Evolutionary conservation across 441 rosid genomes (phyloP).

Genomic region (Raphanus hybrid): DNA sequence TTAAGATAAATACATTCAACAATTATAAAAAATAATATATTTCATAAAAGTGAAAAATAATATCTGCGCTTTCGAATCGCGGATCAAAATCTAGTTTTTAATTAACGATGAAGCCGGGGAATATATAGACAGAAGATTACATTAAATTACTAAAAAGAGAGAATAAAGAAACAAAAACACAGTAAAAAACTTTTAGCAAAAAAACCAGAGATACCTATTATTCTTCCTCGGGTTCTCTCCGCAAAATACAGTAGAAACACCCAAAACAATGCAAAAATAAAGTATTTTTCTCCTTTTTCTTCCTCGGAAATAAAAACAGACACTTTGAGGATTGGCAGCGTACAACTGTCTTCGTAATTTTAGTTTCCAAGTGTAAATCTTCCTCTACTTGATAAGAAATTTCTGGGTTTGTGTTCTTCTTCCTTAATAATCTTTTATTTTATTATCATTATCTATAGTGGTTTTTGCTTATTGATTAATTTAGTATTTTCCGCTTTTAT

Average conservation of each 20-base stretch:
- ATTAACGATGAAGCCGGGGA: too few species aligned
- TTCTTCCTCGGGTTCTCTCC: conserved; percentile 37
- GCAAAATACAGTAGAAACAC: conserved; percentile 21
- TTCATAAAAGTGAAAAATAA: too few species aligned
- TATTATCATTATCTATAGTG: background rate
- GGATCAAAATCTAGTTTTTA: too few species aligned
- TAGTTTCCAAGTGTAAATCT: conserved; percentile 3
- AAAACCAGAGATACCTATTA: conserved; percentile 31
- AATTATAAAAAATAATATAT: too few species aligned
- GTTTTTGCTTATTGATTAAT: conserved; percentile 1
- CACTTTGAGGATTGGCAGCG: conserved; percentile 17
- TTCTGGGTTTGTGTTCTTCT: conserved; percentile 20
- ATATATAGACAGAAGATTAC: too few species aligned
- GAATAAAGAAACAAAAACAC: conserved; percentile 29
- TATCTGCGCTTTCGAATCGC: too few species aligned
- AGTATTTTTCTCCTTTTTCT: background rate
- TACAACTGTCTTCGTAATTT: conserved; percentile 18
- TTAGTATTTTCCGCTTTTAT: background rate
- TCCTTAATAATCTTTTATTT: background rate
- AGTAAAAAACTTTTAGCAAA: conserved; percentile 31
- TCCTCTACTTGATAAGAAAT: conserved; percentile 39
- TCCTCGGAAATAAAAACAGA: conserved; percentile 9
- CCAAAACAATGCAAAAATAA: conserved; percentile 26
- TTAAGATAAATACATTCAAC: too few species aligned
- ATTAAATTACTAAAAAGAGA: background rate